These are phyloP conservation scores for Hemileccinum impolitum DNA, from an alignment of 768 basidiomycete genomes.

Conservation along the genomic window DNA sequence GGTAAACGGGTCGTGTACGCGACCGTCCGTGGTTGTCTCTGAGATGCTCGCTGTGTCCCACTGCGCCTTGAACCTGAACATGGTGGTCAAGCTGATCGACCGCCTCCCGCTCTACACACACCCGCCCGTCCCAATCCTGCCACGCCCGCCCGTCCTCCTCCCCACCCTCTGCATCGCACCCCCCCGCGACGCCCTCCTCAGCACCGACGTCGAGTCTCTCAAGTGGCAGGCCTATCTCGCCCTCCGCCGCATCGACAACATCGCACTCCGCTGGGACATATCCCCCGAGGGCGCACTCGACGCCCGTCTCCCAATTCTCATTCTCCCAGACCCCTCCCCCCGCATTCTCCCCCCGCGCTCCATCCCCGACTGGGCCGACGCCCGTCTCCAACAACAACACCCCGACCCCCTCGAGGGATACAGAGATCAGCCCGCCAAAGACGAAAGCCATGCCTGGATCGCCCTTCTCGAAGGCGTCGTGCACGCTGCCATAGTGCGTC, in stretches of 20 bases:
- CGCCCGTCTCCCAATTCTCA: conserved; percentile 66
- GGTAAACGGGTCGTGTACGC: conserved; percentile 56
- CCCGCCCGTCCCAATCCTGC: conserved; percentile 30
- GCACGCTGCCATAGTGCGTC: conserved; percentile 69
- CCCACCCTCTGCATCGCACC: conserved; percentile 68
- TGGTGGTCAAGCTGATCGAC: too few relatives aligned
- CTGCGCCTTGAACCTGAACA: conserved; percentile 56
- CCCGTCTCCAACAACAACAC: conserved; percentile 37
- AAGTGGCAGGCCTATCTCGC: conserved; percentile 86
- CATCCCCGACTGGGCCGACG: conserved; percentile 76
- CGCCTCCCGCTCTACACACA: too few relatives aligned
- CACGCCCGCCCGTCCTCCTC: conserved; percentile 26
- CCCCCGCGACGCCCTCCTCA: conserved; percentile 46
- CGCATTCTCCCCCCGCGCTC: conserved; percentile 60
- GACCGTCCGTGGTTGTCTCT: conserved; percentile 63
- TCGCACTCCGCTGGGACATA: conserved; percentile 67
- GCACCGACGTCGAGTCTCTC: conserved; percentile 79
- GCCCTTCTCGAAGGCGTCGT: conserved; percentile 72
- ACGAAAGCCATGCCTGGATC: conserved; percentile 83
- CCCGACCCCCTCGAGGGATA: conserved; percentile 64
- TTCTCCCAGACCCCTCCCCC: conserved; percentile 45
- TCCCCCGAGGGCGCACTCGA: conserved; percentile 66
- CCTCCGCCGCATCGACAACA: conserved; percentile 46
- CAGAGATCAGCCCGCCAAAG: conserved; percentile 49
- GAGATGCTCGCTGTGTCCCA: conserved; percentile 82